These are phyloP conservation scores for Leishmania amazonensis DNA, from an alignment of 208 protist species.

Conservation along the genomic window DNA sequence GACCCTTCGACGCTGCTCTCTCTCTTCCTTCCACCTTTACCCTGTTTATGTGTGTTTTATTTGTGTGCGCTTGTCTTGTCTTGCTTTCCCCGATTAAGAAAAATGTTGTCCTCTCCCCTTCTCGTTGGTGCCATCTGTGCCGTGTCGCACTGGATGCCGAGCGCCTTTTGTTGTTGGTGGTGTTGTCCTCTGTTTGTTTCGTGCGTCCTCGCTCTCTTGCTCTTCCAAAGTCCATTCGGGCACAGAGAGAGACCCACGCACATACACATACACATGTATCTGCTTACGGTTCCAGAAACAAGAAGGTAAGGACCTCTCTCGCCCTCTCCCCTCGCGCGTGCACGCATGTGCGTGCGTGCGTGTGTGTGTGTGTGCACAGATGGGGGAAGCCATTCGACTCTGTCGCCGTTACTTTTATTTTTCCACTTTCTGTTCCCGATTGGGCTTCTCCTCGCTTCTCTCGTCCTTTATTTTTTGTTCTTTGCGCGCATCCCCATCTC, in stretches of 20 bases:
- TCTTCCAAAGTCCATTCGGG: too few species aligned
- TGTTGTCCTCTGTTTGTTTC: not conserved
- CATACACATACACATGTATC: not conserved
- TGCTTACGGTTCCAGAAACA: not conserved
- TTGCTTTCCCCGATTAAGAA: not conserved
- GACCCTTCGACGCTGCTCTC: not conserved
- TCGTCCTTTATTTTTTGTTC: not conserved
- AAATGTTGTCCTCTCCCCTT: not conserved
- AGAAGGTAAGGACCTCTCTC: not conserved
- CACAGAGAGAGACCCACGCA: too few species aligned
- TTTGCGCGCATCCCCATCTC: not conserved
- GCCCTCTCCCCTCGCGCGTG: not conserved
- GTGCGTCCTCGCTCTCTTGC: not conserved
- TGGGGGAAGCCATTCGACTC: not conserved
- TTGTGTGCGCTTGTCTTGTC: not conserved
- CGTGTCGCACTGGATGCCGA: not conserved
- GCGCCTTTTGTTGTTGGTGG: not conserved
- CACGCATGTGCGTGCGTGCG: slow-evolving; percentile 7
- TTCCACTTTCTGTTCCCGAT: not conserved
- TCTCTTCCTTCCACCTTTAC: not conserved
- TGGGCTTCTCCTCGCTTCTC: not conserved
- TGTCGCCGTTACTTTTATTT: not conserved
- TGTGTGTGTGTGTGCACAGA: not conserved
- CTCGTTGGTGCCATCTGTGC: not conserved
- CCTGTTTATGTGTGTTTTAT: not conserved